Evolutionary conservation across 805 yeast genomes (phyloP).

Genomic region (Groenewaldozyma tartarivorans): DNA sequence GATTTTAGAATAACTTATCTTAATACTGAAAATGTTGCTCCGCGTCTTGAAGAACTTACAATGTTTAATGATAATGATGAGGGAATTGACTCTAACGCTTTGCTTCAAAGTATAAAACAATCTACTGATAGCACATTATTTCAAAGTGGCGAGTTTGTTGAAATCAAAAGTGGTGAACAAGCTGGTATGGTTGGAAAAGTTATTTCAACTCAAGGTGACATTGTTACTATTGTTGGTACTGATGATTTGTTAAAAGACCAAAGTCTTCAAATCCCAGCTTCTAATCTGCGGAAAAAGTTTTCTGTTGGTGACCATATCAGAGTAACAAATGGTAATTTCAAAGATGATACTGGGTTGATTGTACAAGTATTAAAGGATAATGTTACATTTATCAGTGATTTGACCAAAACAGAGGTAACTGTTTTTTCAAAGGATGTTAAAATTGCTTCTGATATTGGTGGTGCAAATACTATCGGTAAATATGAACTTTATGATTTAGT

Average conservation of each 20-base stretch:
- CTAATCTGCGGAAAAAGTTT: conserved; percentile 76
- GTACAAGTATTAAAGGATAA: conserved; percentile 74
- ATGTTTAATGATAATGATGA: conserved; percentile 68
- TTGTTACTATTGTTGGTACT: conserved; percentile 40
- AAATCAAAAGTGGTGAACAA: conserved; percentile 88
- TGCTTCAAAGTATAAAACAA: conserved; percentile 77
- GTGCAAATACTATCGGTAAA: conserved; percentile 60
- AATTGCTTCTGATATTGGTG: conserved; percentile 82
- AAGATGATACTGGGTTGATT: conserved; percentile 92
- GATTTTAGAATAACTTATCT: conserved; percentile 77
- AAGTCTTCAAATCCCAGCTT: conserved; percentile 70
- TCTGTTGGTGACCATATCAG: conserved; percentile 91
- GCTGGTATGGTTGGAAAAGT: conserved; percentile 81
- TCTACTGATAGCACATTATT: conserved; percentile 49
- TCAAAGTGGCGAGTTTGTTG: conserved; percentile 92
- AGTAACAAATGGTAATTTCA: conserved; percentile 81
- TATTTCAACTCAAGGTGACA: conserved; percentile 55
- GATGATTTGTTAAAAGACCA: conserved; percentile 43
- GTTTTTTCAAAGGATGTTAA: conserved; percentile 88
- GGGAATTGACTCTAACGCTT: conserved; percentile 77
- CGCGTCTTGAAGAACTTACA: conserved; percentile 81
- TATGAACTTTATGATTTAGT: conserved; percentile 86
- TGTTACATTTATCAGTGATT: conserved; percentile 83
- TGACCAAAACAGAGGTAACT: conserved; percentile 77
- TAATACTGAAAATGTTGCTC: conserved; percentile 71